Conservation (phyloP, 2,329 filamentous ascomycete genomes). For the Escovopsis weberi region DNA sequence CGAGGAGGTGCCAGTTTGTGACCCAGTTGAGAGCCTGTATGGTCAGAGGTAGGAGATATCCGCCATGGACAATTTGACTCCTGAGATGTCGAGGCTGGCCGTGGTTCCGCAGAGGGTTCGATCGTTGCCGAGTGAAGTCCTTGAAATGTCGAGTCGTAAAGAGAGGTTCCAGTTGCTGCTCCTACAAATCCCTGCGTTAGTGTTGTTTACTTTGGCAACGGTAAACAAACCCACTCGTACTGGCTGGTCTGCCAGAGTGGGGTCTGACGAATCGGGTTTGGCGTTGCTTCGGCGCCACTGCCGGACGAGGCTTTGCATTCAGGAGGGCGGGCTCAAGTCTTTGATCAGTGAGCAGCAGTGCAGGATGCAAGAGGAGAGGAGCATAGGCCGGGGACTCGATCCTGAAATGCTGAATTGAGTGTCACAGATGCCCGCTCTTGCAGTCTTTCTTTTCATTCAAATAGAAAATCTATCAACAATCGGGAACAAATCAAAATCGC, state of each 20-base stretch:
- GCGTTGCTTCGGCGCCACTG: neutral
- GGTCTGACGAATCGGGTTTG: constrained; percentile 2
- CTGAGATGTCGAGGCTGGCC: neutral
- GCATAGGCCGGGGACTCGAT: neutral
- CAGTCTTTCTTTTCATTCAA: too few relatives aligned
- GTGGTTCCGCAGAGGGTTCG: constrained; percentile 1
- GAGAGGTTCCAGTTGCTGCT: neutral
- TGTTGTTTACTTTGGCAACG: constrained; percentile 6
- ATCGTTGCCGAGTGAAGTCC: constrained; percentile 1
- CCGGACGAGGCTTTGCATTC: neutral
- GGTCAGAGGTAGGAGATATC: constrained; percentile 1
- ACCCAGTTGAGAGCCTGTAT: neutral
- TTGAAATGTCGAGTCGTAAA: constrained; percentile 1
- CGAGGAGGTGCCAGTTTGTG: neutral
- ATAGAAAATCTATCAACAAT: too few relatives aligned
- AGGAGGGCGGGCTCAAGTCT: neutral
- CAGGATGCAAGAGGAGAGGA: neutral
- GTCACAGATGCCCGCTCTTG: too few relatives aligned
- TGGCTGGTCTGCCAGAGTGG: neutral
- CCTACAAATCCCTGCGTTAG: neutral
- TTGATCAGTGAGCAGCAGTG: neutral
- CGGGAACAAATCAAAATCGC: too few relatives aligned
- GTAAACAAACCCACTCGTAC: too few relatives aligned
- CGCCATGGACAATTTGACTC: neutral
- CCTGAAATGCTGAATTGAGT: neutral